Evolutionary conservation across 2,329 filamentous ascomycete species (phyloP).

Genomic region (Penicillium hordei): DNA sequence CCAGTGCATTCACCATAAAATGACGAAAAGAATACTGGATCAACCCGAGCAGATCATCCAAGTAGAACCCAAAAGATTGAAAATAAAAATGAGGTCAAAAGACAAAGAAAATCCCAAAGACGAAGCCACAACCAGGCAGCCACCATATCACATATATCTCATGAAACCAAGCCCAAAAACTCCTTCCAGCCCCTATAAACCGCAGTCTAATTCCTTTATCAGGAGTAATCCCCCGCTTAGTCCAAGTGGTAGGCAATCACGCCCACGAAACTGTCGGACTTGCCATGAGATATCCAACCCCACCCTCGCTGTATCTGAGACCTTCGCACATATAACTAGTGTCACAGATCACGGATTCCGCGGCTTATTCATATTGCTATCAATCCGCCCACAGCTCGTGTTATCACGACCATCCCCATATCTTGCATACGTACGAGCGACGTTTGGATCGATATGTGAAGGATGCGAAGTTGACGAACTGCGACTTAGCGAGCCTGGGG

Average conservation of each 20-base stretch:
- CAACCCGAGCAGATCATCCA: not conserved
- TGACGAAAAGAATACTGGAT: not conserved
- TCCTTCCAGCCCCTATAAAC: not conserved
- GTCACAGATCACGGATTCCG: constrained; percentile 17
- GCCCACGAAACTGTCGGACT: not conserved
- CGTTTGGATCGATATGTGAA: constrained; percentile 17
- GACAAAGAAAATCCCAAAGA: not conserved
- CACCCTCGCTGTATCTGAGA: not conserved
- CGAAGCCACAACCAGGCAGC: not conserved
- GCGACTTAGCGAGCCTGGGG: constrained; percentile 28
- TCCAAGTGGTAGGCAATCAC: not conserved
- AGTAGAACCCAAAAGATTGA: not conserved
- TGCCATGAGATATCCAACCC: not conserved
- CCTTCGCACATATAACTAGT: not conserved
- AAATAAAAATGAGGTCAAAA: not conserved
- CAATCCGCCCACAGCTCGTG: constrained; percentile 22
- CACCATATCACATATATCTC: not conserved
- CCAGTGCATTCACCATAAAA: not conserved
- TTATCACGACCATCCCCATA: constrained; percentile 18
- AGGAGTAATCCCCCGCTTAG: not conserved
- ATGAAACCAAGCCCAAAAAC: not conserved
- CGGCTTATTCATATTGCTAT: constrained; percentile 7
- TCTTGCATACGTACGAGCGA: constrained; percentile 13
- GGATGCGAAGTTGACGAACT: constrained; percentile 30
- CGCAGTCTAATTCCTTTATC: not conserved